Conservation (phyloP, 2,329 filamentous ascomycete genomes). For the Trichoderma breve region DNA sequence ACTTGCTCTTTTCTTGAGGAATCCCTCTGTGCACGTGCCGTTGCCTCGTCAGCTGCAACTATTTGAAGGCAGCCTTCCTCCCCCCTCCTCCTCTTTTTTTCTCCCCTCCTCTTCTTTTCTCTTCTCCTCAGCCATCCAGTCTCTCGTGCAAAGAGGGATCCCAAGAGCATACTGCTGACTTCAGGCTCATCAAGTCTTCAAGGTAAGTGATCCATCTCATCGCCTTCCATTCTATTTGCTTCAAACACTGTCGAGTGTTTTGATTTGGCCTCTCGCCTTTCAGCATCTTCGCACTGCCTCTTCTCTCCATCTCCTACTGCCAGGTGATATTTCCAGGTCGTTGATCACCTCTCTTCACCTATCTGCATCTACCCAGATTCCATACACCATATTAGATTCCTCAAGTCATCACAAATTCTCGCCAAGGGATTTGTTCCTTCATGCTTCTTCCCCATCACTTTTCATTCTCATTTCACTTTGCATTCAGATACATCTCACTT, state of each 20-base stretch:
- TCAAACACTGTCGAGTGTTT: not conserved
- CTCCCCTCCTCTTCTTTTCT: not conserved
- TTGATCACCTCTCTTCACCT: not conserved
- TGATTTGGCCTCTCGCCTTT: not conserved
- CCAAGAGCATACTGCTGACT: not conserved
- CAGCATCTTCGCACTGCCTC: too few relatives aligned
- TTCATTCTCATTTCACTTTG: not conserved
- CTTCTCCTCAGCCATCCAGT: not conserved
- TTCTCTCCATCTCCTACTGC: not conserved
- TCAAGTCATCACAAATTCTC: not conserved
- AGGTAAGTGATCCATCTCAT: not conserved
- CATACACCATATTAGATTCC: not conserved
- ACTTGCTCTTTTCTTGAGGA: not conserved
- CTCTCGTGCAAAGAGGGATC: not conserved
- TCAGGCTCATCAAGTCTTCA: not conserved
- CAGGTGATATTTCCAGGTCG: not conserved
- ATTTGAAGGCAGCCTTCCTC: not conserved
- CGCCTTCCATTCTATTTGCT: not conserved
- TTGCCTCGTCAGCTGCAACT: slow-evolving; percentile 26
- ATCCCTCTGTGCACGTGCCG: not conserved
- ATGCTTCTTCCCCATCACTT: not conserved
- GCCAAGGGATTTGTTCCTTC: not conserved
- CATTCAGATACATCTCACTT: not conserved
- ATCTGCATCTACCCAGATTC: not conserved
- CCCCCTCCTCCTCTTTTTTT: slow-evolving; percentile 1